Conservation (phyloP, 2,329 filamentous ascomycete genomes). For the Exophiala xenobiotica region DNA sequence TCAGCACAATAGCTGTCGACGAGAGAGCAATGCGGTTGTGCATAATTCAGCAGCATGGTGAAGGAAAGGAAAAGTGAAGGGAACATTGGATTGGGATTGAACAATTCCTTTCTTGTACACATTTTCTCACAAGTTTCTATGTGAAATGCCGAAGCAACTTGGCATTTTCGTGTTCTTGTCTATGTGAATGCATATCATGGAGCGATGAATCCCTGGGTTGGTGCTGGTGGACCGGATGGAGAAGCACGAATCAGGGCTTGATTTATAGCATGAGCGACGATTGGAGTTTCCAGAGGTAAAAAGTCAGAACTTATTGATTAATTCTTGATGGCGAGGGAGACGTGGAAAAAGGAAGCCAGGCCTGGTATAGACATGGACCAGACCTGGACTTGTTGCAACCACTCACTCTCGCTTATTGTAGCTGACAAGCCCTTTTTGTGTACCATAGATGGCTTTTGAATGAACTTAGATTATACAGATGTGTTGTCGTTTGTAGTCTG, state of each 20-base stretch:
- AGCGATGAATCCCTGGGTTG: constrained; percentile 12
- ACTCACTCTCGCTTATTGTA: neutral
- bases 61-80: neutral
- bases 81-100: constrained; percentile 13
- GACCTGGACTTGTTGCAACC: neutral
- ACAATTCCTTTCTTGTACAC: constrained; percentile 26
- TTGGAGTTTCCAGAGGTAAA: constrained; percentile 19
- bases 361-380: neutral
- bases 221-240: constrained; percentile 8
- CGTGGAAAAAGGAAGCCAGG: neutral
- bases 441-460: constrained; percentile 16
- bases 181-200: constrained; percentile 20
- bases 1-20: too few species aligned
- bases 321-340: constrained; percentile 9
- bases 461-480: neutral
- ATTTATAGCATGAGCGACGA: constrained; percentile 23
- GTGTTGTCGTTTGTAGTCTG: neutral
- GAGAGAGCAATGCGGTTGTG: too few species aligned
- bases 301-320: constrained; percentile 21
- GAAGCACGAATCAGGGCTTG: constrained; percentile 15
- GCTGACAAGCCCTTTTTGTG: constrained; percentile 7
- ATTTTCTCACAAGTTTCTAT: constrained; percentile 16
- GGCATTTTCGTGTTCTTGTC: constrained; percentile 17
- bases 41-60: constrained; percentile 4
- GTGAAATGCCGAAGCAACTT: constrained; percentile 5